Evolutionary conservation across 371 early-diverging fungal genomes (phyloP).

Genomic region (Fennellomyces sp.): DNA sequence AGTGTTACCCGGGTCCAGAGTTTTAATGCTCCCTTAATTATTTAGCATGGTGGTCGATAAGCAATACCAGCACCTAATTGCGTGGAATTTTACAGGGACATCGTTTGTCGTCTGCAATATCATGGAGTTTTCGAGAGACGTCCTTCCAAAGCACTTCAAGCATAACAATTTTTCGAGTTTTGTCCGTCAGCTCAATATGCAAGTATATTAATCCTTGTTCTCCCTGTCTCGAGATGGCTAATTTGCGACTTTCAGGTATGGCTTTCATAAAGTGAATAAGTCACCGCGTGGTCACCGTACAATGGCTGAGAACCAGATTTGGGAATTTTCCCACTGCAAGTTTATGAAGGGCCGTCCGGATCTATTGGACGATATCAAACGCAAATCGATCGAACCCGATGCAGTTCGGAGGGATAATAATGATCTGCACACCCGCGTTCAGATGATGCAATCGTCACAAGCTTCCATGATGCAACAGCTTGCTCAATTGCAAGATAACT

Average conservation of each 20-base stretch:
- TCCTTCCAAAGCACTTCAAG: constrained; percentile 79
- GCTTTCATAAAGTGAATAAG: constrained; percentile 83
- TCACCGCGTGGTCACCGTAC: constrained; percentile 73
- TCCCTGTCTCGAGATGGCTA: neutral
- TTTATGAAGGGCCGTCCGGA: constrained; percentile 76
- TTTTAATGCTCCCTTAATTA: neutral
- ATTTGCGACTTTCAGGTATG: constrained; percentile 44
- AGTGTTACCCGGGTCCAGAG: neutral
- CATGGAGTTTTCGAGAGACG: constrained; percentile 71
- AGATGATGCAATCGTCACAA: constrained; percentile 74
- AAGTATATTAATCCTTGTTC: constrained; percentile 17
- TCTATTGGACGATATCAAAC: constrained; percentile 75
- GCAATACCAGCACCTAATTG: constrained; percentile 73
- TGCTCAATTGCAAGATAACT: constrained; percentile 65
- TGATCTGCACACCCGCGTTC: constrained; percentile 74
- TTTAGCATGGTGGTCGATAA: constrained; percentile 75
- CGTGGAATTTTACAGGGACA: constrained; percentile 78
- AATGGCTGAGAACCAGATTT: constrained; percentile 76
- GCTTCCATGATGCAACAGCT: constrained; percentile 70
- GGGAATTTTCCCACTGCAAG: constrained; percentile 86
- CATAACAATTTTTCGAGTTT: constrained; percentile 84
- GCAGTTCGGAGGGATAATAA: constrained; percentile 64
- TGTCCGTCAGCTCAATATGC: constrained; percentile 83
- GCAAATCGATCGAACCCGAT: constrained; percentile 79
- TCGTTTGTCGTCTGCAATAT: constrained; percentile 87